Percentiles rank a stretch among this genome's conserved stretches.
These are phyloP conservation scores for Aureobasidium zeae DNA, from an alignment of 2,329 filamentous ascomycete species.

Conservation along the genomic window DNA sequence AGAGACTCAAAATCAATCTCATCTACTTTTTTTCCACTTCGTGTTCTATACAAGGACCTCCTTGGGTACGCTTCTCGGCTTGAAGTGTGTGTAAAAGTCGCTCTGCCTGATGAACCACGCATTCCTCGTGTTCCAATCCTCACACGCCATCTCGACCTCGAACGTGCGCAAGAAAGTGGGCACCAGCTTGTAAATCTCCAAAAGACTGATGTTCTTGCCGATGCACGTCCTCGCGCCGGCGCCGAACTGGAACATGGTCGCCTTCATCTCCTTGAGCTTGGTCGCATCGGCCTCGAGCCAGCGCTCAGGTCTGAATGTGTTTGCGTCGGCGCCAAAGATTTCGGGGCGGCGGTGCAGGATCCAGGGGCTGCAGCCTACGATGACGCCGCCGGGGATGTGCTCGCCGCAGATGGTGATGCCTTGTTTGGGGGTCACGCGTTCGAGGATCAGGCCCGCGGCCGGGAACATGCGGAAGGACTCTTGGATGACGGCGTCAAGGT, in stretches of 20 bases:
- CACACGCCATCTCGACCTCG: slow-evolving; percentile 40
- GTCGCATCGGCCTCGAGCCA: slow-evolving; percentile 36
- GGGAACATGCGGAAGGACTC: slow-evolving; percentile 13
- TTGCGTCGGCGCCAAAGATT: slow-evolving; percentile 23
- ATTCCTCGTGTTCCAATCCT: slow-evolving; percentile 42
- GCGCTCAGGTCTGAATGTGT: slow-evolving; percentile 20
- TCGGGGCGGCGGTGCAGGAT: slow-evolving; percentile 17
- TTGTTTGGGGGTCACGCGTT: slow-evolving; percentile 1
- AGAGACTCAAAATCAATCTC: too few species aligned
- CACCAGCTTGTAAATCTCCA: slow-evolving; percentile 45
- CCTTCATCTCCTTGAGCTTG: slow-evolving; percentile 57
- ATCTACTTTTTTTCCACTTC: too few species aligned
- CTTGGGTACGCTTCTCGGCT: slow-evolving; percentile 23
- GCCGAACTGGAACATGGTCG: slow-evolving; percentile 58
- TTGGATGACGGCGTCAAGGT: slow-evolving; percentile 11
- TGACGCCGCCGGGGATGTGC: slow-evolving; percentile 19
- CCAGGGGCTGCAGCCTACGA: slow-evolving; percentile 15
- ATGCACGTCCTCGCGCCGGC: slow-evolving; percentile 61
- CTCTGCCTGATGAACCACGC: slow-evolving; percentile 45
- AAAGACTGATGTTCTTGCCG: slow-evolving; percentile 45
- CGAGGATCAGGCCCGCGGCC: slow-evolving; percentile 9
- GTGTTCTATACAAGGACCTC: slow-evolving; percentile 9
- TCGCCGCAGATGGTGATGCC: slow-evolving; percentile 19
- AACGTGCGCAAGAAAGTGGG: slow-evolving; percentile 55
- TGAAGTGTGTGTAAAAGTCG: slow-evolving; percentile 38